These are phyloP conservation scores for Fusarium praegraminearum DNA, from an alignment of 2,329 filamentous ascomycete genomes.

Conservation along the genomic window DNA sequence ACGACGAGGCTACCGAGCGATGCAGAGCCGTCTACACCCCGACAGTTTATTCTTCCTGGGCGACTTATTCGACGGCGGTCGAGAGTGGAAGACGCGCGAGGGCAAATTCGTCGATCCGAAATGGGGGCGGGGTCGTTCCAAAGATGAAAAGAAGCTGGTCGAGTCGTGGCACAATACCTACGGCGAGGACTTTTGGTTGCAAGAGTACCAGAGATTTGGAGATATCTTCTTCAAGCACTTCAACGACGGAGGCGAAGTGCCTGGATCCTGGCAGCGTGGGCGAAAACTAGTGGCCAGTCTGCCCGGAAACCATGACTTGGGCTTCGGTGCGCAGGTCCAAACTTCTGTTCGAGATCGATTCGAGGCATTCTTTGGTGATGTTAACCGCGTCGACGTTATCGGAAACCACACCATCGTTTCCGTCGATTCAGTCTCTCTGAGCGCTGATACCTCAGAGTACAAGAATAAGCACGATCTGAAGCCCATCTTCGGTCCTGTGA, in stretches of 20 bases:
- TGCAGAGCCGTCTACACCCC: conserved; percentile 81
- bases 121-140: conserved; percentile 66
- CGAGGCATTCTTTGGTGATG: conserved; percentile 86
- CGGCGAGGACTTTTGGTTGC: conserved; percentile 84
- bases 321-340: conserved; percentile 89
- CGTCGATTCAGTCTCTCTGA: conserved; percentile 88
- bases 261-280: conserved; percentile 71
- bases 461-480: conserved; percentile 64
- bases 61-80: conserved; percentile 93
- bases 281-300: conserved; percentile 85
- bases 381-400: conserved; percentile 90
- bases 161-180: conserved; percentile 80
- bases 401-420: conserved; percentile 97
- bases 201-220: conserved; percentile 88
- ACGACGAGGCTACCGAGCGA: conserved; percentile 80
- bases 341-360: conserved; percentile 84
- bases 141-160: conserved; percentile 65
- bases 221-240: conserved; percentile 83
- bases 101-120: conserved; percentile 70
- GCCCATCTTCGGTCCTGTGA: conserved; percentile 79
- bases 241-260: conserved; percentile 66
- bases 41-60: conserved; percentile 92
- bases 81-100: conserved; percentile 86
- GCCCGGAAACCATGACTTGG: conserved; percentile 95
- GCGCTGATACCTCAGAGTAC: conserved; percentile 71